These are phyloP conservation scores for Populus euphratica DNA, from an alignment of 345 rosid species.

Conservation along the genomic window DNA sequence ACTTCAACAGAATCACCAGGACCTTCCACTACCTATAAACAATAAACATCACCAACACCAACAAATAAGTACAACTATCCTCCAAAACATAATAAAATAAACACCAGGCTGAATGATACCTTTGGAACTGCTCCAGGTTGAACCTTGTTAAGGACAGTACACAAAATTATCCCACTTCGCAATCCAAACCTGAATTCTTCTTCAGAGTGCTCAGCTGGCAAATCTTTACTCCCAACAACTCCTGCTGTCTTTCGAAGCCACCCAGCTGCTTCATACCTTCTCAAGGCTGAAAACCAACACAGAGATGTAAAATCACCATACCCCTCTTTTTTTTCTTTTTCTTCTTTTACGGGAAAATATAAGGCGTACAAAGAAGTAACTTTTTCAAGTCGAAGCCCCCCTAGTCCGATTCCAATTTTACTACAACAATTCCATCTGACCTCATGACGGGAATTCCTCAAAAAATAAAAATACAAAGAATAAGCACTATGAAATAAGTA, in stretches of 20 bases:
- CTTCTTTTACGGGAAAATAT: not conserved
- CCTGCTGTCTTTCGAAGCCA: conserved; percentile 28
- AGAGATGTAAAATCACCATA: not conserved
- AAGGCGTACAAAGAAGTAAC: not conserved
- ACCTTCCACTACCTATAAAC: conserved; percentile 29
- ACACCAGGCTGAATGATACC: conserved; percentile 14
- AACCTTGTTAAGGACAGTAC: conserved; percentile 32
- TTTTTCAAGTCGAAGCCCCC: not conserved
- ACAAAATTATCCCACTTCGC: conserved; percentile 33
- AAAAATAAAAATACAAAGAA: not conserved
- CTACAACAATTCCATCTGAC: not conserved
- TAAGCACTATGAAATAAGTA: not conserved
- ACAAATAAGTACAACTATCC: not conserved
- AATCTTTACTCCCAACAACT: conserved; percentile 28
- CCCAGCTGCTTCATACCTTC: conserved; percentile 31
- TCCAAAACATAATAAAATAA: not conserved
- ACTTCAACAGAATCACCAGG: conserved; percentile 23
- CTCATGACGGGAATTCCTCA: not conserved
- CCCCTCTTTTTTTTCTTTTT: not conserved
- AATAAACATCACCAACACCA: not conserved
- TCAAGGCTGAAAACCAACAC: conserved; percentile 14
- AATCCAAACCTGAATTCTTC: conserved; percentile 30
- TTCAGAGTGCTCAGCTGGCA: conserved; percentile 35
- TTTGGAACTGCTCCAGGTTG: conserved; percentile 33
- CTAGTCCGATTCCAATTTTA: not conserved